Base-by-base conservation (phyloP, 1,284 basidiomycete species). In the Cystobasidium sp. region DNA sequence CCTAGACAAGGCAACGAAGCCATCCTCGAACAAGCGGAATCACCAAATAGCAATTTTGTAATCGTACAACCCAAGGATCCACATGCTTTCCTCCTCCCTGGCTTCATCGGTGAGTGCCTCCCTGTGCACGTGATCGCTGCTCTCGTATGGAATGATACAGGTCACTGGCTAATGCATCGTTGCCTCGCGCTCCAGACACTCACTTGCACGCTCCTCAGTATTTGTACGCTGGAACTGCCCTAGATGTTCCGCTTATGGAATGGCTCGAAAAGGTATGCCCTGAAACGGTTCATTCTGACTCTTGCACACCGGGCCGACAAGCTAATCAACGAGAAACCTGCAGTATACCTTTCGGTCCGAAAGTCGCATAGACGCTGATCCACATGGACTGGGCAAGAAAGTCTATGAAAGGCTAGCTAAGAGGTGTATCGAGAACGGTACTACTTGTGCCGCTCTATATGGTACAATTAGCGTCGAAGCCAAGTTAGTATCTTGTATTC, bases 141-240 rank as follows among this genome's bases (percentile, higher is more conserved):
- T n/a, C n/a, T n/a, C n/a, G n/a, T n/a, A n/a, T n/a, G n/a, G n/a
- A n/a, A n/a, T n/a, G n/a, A n/a, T n/a, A n/a, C n/a, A n/a, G n/a
- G n/a, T 63, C 6, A 1, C 7, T 20, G 37, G 62, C 6, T 49
- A 58, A 58, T 10, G 4, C 18, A 18, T 10, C 16, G 14, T 22
- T 3, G 3, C 6, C 2, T 3, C 16, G 12, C 41, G 31, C 4
- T 81, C 87, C 87, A 77, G 92, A 93, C 81, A 84, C 91, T 9
- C 92, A 93, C 80, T 85, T 93, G 0, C 92, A 94, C 80, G 91
- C 91, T 0, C 91, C 92, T 1, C 92, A 94, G 80, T 93, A 90
- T 80, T 85, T 93, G 49, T 93, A 93, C 76, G 89, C 91, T 75
- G 92, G 92, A 2, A 92, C 88, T 6, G 92, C 92, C 0, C 85